Conservation (phyloP, 2,329 filamentous ascomycete genomes). For the Colletotrichum australisinense region DNA sequence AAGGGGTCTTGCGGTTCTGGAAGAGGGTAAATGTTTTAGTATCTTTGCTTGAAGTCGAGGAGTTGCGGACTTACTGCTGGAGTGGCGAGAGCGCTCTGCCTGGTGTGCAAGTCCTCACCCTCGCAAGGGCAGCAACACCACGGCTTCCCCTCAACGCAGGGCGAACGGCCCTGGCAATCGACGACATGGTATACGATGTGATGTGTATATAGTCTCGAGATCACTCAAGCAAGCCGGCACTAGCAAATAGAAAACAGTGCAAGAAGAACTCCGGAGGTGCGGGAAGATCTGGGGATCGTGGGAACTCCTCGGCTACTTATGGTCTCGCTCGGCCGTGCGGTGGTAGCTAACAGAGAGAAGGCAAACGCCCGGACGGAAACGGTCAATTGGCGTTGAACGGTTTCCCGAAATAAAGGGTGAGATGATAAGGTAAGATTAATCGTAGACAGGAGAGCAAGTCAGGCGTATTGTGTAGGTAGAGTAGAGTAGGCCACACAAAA, state of each 20-base stretch:
- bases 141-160: constrained; percentile 62
- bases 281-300: constrained; percentile 15
- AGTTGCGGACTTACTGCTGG: constrained; percentile 43
- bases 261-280: background rate
- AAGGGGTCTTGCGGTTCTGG: constrained; percentile 60
- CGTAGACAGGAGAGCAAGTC: background rate
- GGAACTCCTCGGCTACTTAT: constrained; percentile 26
- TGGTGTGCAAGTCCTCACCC: constrained; percentile 40
- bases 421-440: background rate
- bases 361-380: constrained; percentile 18
- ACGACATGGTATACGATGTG: constrained; percentile 53
- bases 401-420: constrained; percentile 12
- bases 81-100: constrained; percentile 34
- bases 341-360: background rate
- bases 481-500: background rate
- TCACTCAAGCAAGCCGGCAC: background rate
- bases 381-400: constrained; percentile 22
- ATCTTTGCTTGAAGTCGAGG: no score
- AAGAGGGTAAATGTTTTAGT: background rate
- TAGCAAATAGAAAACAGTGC: constrained; percentile 14
- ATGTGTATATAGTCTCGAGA: background rate
- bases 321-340: constrained; percentile 19
- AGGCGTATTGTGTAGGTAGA: background rate
- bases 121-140: constrained; percentile 41
- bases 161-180: constrained; percentile 61